phyloP scores from a whole-genome alignment of 345 rosid genomes.

The Eutrema japonicum region DNA sequence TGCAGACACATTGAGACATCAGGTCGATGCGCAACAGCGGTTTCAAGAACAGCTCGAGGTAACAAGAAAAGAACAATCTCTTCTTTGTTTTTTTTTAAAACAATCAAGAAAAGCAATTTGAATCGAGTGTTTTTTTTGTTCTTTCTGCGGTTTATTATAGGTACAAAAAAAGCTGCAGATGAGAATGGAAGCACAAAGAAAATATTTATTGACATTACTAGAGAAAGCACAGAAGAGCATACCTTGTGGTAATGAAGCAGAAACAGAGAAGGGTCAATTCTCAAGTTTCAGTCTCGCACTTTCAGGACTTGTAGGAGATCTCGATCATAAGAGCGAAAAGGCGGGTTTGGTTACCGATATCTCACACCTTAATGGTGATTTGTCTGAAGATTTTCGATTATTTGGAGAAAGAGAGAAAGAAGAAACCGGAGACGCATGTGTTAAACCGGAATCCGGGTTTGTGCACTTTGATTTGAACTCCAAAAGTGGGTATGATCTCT shows the following conservation, averaged over 20 bases:
- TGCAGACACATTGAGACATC: slow-evolving; percentile 56
- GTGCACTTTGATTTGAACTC: slow-evolving; percentile 60
- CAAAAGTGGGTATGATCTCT: slow-evolving; percentile 52
- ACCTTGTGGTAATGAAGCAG: slow-evolving; percentile 40
- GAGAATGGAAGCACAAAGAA: slow-evolving; percentile 92
- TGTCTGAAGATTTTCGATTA: slow-evolving; percentile 34
- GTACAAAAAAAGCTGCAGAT: slow-evolving; percentile 73
- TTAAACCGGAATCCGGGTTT: slow-evolving; percentile 47
- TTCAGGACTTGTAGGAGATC: slow-evolving; percentile 45
- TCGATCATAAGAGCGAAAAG: slow-evolving; percentile 38
- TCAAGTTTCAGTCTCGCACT: slow-evolving; percentile 56
- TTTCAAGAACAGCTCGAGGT: slow-evolving; percentile 81
- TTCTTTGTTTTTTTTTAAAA: not conserved
- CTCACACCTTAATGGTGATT: slow-evolving; percentile 22
- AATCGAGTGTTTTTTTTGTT: not conserved
- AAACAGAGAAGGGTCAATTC: slow-evolving; percentile 43
- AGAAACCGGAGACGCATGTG: slow-evolving; percentile 41
- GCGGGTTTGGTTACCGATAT: slow-evolving; percentile 23
- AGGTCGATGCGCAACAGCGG: slow-evolving; percentile 60
- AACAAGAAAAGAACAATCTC: slow-evolving; percentile 2
- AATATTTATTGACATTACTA: slow-evolving; percentile 69
- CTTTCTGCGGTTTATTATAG: slow-evolving; percentile 37
- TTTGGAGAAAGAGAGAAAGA: slow-evolving; percentile 33
- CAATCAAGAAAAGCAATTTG: not conserved
- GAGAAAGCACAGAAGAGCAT: slow-evolving; percentile 78